These are phyloP conservation scores for Solanum corneliomulleri DNA, from an alignment of 257 asterid genomes.

Conservation along the genomic window DNA sequence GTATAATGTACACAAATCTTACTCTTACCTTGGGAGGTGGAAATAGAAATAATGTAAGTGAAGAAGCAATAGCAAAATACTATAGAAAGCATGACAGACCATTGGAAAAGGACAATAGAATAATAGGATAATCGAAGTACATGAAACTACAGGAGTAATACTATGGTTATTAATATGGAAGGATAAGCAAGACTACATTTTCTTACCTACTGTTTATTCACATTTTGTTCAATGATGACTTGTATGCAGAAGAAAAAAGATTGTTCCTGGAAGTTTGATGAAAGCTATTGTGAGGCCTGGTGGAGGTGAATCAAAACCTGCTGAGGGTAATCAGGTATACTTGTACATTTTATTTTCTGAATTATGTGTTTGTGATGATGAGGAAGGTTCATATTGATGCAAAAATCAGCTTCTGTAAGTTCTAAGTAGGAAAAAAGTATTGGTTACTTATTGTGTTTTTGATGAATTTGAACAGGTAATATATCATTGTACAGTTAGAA, in stretches of 20 bases:
- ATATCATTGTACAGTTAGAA: slow-evolving; percentile 82
- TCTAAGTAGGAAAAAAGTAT: not conserved
- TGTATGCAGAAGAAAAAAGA: slow-evolving; percentile 59
- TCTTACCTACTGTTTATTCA: not conserved
- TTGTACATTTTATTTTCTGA: not conserved
- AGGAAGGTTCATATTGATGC: not conserved
- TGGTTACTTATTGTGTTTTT: not conserved
- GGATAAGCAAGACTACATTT: not conserved
- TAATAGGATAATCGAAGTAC: not conserved
- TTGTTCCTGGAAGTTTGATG: slow-evolving; percentile 88
- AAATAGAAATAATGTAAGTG: not conserved
- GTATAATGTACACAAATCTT: not conserved
- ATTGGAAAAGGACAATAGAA: not conserved
- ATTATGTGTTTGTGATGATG: not conserved
- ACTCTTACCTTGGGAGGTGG: not conserved
- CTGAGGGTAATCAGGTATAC: slow-evolving; percentile 84
- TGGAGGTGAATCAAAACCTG: slow-evolving; percentile 57
- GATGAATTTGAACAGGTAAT: slow-evolving; percentile 42
- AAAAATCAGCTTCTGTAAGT: not conserved
- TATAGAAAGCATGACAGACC: too few species aligned
- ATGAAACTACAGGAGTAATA: not conserved
- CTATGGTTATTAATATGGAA: not conserved
- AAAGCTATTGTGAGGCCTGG: slow-evolving; percentile 93
- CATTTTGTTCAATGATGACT: not conserved
- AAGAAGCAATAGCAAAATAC: not conserved